Evolutionary conservation across 1,284 basidiomycete genomes (phyloP), one percentile per base, ranked within the genome.

Genomic region (Cryptococcus depauperatus): DNA sequence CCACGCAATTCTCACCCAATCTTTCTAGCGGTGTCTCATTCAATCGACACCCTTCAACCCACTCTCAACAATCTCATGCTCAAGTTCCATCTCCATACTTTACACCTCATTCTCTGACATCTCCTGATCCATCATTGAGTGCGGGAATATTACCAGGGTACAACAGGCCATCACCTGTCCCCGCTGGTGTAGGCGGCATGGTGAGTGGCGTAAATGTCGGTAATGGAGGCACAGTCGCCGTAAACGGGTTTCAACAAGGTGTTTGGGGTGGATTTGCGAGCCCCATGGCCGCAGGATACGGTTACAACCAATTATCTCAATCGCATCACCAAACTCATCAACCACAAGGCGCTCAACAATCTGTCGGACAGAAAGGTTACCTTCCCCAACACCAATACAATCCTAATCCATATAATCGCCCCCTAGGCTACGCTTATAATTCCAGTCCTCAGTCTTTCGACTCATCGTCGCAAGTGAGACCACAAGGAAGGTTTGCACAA

Each of bases 201-300:
- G 32, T 23, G 19, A 34, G 21, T 4, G 23, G 33, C 29, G 13
- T 26, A 7, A 34, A 23, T 10, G 33, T 27, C 5, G 32, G 32
- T 14, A 26, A 27, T 13, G 30, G 16, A 5, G 45, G 45, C 7
- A n/a, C n/a, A n/a, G n/a, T n/a, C n/a, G n/a, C n/a, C n/a, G 40
- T 43, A 14, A 48, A 45, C 25, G 50, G 50, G 19, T 45, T 46
- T 47, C 58, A 61, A 44, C 60, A 62, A 37, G 59, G 56, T 7
- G 50, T 66, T 4, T 68, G 65, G 64, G 35, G 35, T 6, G 35
- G 35, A 8, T 37, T 37, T 22, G 21, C 14, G 9, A n/a, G n/a
- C n/a, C n/a, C n/a, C n/a, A 10, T 61, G 61, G 4, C 51, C 58
- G 8, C 48, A 57, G 6, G 54, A 58, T 14, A 66, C 66, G 30